Percentiles rank a stretch among this genome's conserved stretches.
These are phyloP conservation scores for Nicotiana undulata DNA, from an alignment of 257 asterid genomes.

Conservation along the genomic window DNA sequence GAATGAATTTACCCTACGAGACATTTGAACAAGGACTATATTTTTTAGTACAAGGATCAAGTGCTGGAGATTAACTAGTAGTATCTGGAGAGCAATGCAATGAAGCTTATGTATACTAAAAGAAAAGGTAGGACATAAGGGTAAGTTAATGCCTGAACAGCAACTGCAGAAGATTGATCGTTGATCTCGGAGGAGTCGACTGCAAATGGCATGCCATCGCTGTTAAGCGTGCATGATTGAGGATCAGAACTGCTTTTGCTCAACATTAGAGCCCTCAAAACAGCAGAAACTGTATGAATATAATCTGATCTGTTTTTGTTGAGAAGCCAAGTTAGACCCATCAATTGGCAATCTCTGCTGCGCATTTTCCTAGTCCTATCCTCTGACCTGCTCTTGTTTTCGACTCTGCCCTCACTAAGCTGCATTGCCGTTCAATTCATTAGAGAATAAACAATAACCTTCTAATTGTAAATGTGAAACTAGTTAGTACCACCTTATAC, in stretches of 20 bases:
- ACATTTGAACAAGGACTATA: conserved; percentile 13
- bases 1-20: conserved; percentile 6
- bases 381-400: conserved; percentile 28
- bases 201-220: conserved; percentile 88
- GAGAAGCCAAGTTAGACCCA: conserved; percentile 93
- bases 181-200: conserved; percentile 79
- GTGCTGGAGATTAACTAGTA: conserved; percentile 28
- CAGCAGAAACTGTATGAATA: conserved; percentile 74
- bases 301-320: conserved; percentile 64
- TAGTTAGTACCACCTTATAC: neutral
- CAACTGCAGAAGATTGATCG: conserved; percentile 42
- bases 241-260: conserved; percentile 40
- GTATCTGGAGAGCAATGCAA: conserved; percentile 8
- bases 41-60: conserved; percentile 8
- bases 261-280: conserved; percentile 75
- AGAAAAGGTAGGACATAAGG: conserved; percentile 26
- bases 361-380: conserved; percentile 58
- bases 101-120: conserved; percentile 22
- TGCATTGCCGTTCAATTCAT: conserved; percentile 18
- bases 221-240: conserved; percentile 54
- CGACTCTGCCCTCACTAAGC: conserved; percentile 45
- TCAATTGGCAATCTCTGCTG: conserved; percentile 65
- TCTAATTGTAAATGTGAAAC: neutral
- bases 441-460: neutral
- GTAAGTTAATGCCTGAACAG: conserved; percentile 13